Evolutionary conservation across 106 monocot genomes (phyloP).

Genomic region (Phalaenopsis aphrodite): DNA sequence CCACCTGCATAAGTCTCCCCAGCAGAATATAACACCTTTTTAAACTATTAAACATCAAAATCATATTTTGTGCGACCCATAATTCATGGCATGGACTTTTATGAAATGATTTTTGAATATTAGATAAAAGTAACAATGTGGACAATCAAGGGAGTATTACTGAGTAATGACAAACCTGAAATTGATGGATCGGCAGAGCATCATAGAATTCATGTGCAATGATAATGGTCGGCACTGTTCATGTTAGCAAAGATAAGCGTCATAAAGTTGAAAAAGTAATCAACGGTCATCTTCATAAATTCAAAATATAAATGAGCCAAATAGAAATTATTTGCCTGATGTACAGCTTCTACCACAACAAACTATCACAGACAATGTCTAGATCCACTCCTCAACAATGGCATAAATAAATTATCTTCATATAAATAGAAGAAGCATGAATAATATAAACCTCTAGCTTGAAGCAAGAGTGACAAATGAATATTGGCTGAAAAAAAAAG

Average conservation of each 20-base stretch:
- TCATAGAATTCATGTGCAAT: conserved; percentile 97
- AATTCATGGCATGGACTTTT: background rate
- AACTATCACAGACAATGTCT: background rate
- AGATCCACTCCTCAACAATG: background rate
- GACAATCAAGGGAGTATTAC: background rate
- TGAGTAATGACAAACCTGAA: conserved; percentile 63
- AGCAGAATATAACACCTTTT: background rate
- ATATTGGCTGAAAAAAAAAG: background rate
- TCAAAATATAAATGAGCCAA: background rate
- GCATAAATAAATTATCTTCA: background rate
- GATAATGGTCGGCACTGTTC: conserved; percentile 78
- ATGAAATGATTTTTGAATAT: background rate
- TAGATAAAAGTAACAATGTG: background rate
- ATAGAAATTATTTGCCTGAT: background rate
- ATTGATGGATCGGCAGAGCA: conserved; percentile 90
- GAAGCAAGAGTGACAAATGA: background rate
- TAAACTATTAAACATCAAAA: conserved; percentile 2
- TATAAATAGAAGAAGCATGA: background rate
- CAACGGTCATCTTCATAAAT: background rate
- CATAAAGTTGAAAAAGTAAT: background rate
- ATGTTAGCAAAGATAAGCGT: background rate
- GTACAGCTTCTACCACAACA: background rate
- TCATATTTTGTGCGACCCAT: background rate
- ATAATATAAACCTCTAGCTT: background rate
- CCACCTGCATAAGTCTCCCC: background rate